phyloP scores from a whole-genome alignment of 1,284 basidiomycete species.

The Moesziomyces parantarcticus region DNA sequence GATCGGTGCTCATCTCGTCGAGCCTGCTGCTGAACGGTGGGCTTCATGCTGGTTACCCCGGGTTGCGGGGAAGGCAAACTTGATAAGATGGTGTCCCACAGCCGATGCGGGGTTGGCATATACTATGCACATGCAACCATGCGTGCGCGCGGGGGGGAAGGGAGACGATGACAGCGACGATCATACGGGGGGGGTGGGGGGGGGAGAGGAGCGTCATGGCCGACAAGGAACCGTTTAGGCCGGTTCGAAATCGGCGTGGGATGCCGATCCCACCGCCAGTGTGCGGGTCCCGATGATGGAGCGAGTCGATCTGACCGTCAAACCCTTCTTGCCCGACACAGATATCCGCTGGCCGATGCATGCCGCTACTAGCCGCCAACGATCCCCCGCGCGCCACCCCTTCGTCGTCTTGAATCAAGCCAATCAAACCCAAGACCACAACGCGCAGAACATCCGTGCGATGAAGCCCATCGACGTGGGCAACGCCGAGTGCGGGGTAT shows the following conservation, averaged over 20 bases:
- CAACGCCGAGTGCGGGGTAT: too few species aligned
- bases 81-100: too few species aligned
- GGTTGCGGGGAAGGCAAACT: too few species aligned
- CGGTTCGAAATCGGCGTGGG: background rate
- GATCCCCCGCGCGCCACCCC: too few species aligned
- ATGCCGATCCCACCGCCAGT: constrained; percentile 5
- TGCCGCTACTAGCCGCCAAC: constrained; percentile 2
- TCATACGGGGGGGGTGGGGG: background rate
- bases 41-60: background rate
- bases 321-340: constrained; percentile 18
- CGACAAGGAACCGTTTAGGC: constrained; percentile 13
- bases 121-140: too few species aligned
- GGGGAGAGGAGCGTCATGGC: constrained; percentile 2
- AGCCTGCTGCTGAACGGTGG: background rate
- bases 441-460: too few species aligned
- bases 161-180: background rate
- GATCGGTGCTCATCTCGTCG: background rate
- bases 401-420: too few species aligned
- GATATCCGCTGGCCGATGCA: background rate
- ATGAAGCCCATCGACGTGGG: too few species aligned
- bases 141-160: too few species aligned
- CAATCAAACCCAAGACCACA: too few species aligned
- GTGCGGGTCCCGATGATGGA: background rate
- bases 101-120: too few species aligned
- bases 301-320: constrained; percentile 15